Evolutionary conservation across 148 eudicot genomes (phyloP).

Genomic region (Amaranthus palmeri): DNA sequence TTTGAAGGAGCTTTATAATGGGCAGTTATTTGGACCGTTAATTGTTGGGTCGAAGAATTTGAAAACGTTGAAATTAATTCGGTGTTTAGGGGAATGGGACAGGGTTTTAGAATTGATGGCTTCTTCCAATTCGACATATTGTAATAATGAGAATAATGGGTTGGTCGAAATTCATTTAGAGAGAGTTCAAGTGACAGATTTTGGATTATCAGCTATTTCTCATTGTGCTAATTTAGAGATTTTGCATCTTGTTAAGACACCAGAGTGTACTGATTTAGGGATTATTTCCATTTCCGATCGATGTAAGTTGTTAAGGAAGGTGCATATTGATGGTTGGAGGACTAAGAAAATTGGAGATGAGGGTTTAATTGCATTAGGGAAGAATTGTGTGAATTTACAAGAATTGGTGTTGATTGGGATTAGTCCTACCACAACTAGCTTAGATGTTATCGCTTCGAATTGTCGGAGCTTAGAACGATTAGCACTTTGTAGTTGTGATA

Average conservation of each 20-base stretch:
- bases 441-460: conserved; percentile 49
- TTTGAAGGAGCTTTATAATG: conserved; percentile 68
- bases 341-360: conserved; percentile 77
- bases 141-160: conserved; percentile 18
- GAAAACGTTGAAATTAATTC: conserved; percentile 43
- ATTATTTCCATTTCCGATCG: conserved; percentile 45
- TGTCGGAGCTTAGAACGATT: conserved; percentile 63
- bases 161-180: conserved; percentile 65
- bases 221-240: conserved; percentile 48
- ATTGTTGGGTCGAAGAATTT: conserved; percentile 56
- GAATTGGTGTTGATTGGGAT: conserved; percentile 76
- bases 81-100: conserved; percentile 83
- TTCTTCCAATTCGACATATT: not conserved
- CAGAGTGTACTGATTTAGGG: conserved; percentile 63
- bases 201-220: conserved; percentile 48
- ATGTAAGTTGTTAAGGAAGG: conserved; percentile 69
- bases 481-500: conserved; percentile 75
- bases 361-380: conserved; percentile 56
- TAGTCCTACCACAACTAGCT: conserved; percentile 42
- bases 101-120: conserved; percentile 43
- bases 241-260: conserved; percentile 64
- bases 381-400: conserved; percentile 49
- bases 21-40: conserved; percentile 60
- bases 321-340: conserved; percentile 88
- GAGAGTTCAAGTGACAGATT: conserved; percentile 73